phyloP scores from a whole-genome alignment of 371 early-diverging fungal genomes.

The Rhizopus sp. region DNA sequence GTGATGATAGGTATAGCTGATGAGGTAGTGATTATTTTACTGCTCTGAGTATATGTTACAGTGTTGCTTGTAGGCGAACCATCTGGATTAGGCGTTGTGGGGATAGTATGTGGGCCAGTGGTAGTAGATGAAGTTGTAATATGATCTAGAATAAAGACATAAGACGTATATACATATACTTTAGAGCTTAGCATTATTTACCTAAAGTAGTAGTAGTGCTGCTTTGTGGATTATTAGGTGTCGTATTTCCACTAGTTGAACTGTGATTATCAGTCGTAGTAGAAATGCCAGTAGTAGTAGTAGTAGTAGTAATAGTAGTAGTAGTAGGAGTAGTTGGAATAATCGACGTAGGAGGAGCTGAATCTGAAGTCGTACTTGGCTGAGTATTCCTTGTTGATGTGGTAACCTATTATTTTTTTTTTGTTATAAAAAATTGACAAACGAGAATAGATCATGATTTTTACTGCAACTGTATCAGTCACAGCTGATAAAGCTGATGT shows the following conservation, averaged over 20 bases:
- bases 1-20: conserved; percentile 18
- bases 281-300: neutral
- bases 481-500: neutral
- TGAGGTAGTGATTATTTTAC: conserved; percentile 8
- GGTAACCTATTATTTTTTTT: no score
- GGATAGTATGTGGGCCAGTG: neutral
- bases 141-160: no score
- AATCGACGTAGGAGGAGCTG: neutral
- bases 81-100: neutral
- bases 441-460: no score
- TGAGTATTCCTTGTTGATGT: neutral
- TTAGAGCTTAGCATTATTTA: no score
- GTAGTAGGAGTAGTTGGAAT: neutral
- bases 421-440: no score
- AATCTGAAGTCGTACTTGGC: neutral
- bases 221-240: no score
- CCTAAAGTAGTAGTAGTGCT: no score
- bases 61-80: neutral
- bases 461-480: no score
- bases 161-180: no score
- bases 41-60: neutral
- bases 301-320: neutral
- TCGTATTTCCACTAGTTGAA: no score
- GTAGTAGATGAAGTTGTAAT: neutral
- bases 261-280: neutral